phyloP scores from a whole-genome alignment of 2,329 filamentous ascomycete species.

The Septoria petroselini region DNA sequence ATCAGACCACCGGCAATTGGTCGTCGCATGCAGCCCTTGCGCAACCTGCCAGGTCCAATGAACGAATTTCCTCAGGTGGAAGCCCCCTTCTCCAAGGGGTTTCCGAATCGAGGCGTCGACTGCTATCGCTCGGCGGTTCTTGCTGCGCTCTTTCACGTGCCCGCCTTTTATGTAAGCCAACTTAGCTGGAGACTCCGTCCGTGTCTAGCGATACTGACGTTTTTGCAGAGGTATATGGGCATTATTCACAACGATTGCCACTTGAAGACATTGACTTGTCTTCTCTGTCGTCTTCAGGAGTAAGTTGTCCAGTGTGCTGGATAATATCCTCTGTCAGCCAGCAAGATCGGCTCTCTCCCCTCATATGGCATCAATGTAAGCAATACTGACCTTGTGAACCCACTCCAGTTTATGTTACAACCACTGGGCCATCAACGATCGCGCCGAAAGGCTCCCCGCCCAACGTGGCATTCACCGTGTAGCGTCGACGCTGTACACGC shows the following conservation, averaged over 20 bases:
- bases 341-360: too few species aligned
- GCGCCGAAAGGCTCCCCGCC: too few species aligned
- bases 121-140: constrained; percentile 18
- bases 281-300: constrained; percentile 16
- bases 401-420: too few species aligned
- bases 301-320: not conserved
- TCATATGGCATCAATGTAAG: too few species aligned
- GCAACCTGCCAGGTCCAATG: not conserved
- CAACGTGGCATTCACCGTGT: too few species aligned
- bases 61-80: constrained; percentile 8
- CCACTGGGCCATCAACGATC: not conserved
- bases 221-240: constrained; percentile 2
- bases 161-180: constrained; percentile 15
- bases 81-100: constrained; percentile 12
- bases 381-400: too few species aligned
- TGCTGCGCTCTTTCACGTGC: constrained; percentile 15
- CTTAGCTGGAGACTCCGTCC: constrained; percentile 8
- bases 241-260: not conserved
- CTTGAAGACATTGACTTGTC: not conserved
- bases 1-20: too few species aligned
- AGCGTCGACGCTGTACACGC: not conserved
- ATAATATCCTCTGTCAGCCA: too few species aligned
- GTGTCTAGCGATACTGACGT: not conserved
- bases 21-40: constrained; percentile 3
- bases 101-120: constrained; percentile 14